Evolutionary conservation across 257 asterid species (phyloP).

Genomic region (Solanum paucissectum): DNA sequence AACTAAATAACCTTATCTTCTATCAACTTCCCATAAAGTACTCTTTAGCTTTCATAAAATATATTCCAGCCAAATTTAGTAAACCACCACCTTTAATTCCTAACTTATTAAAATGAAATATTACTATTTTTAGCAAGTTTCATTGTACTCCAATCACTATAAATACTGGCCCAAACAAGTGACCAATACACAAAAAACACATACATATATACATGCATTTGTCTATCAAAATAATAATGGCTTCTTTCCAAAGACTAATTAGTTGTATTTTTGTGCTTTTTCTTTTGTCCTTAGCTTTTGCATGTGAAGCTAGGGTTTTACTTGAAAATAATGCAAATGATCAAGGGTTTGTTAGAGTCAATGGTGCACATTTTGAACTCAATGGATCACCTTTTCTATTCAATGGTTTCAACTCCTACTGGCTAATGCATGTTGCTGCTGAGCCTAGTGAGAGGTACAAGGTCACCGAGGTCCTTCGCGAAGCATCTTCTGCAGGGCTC

Average conservation of each 20-base stretch:
- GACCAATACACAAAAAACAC: neutral
- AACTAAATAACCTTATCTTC: neutral
- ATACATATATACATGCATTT: neutral
- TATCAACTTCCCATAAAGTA: neutral
- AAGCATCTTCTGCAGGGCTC: constrained; percentile 40
- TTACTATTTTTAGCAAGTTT: neutral
- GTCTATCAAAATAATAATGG: neutral
- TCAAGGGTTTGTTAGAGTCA: constrained; percentile 14
- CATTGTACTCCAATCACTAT: neutral
- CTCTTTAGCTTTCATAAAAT: neutral
- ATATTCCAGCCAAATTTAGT: neutral
- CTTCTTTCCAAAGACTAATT: neutral
- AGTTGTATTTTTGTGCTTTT: neutral
- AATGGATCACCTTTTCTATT: constrained; percentile 33
- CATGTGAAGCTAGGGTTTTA: constrained; percentile 6
- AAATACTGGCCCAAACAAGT: neutral
- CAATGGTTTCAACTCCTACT: constrained; percentile 55
- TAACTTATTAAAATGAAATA: neutral
- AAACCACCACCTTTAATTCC: neutral
- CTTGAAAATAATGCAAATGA: neutral
- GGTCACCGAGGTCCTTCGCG: constrained; percentile 24
- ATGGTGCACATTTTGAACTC: constrained; percentile 25
- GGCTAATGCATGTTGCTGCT: constrained; percentile 46
- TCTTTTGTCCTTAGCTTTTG: neutral
- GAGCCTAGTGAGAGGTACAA: constrained; percentile 29